Base-by-base conservation (phyloP, 2,329 filamentous ascomycete species). In the Incumbomyces delicatus region DNA sequence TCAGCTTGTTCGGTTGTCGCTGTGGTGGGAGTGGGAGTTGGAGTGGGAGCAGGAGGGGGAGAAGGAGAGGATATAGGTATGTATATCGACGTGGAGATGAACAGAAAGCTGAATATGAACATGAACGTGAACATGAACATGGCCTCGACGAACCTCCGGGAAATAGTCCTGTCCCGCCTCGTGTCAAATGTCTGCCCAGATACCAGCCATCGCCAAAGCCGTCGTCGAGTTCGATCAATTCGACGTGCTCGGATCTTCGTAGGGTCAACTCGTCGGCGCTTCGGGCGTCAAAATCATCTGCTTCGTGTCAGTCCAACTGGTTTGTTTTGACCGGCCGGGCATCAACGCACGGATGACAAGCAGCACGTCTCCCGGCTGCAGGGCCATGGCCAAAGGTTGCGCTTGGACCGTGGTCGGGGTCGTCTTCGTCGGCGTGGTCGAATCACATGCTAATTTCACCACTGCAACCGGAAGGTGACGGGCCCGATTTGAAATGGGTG, bases 231-330 rank as follows among this genome's bases (percentile, higher is more conserved):
- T 82, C 78, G 29, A 81, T 72, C 45, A 82, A 66, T 62, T 80
- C 73, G 54, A 82, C 75, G 56, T 75, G 74, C 58, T 81, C 77
- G 39, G 77, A 89, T 61, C 94, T 94, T 46, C 79, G 73, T 55
- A 98, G 74, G 57, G 80, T 94, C 61, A 98, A 75, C 73, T 98
- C 92, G 68, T 98, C 92, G 48, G 86, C 84, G 65, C 88, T 94
- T 56, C 92, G 81, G 48, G 90, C 89, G 57, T 81, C 73, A 65
- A 98, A 96, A 67, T 95, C 88, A 68, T 98, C 87, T 94, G 55
- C n/a, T 37, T n/a, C 44, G 29, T 14, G 12, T 22, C 7, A 40
- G 41, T 54, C 39, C 55, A 51, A 44, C 47, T 44, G 40, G n/a
- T 27, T 13, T 34, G 17, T 13, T 18, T 13, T 20, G 22, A 12